phyloP scores from a whole-genome alignment of 2,329 filamentous ascomycete genomes.

The Esteya vermicola region DNA sequence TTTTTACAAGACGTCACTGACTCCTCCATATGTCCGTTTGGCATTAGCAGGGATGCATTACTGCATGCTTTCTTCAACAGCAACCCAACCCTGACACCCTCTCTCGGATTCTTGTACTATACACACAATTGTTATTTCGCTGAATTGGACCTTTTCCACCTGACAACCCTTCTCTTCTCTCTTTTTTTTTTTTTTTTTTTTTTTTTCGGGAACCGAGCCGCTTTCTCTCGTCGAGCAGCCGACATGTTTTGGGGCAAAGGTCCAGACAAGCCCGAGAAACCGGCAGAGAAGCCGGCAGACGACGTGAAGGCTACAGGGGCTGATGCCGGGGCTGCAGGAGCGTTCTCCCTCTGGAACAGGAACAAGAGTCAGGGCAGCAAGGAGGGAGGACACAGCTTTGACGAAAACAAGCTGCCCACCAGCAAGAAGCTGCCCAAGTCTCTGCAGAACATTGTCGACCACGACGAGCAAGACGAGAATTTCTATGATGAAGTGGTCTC shows the following conservation, averaged over 20 bases:
- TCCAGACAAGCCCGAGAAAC: conserved; percentile 15
- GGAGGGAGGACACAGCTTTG: conserved; percentile 14
- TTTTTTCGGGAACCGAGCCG: no score
- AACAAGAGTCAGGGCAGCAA: conserved; percentile 1
- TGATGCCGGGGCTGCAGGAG: no score
- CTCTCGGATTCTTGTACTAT: no score
- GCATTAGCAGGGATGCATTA: neutral
- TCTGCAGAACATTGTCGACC: conserved; percentile 45
- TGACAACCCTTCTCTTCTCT: neutral
- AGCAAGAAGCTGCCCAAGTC: conserved; percentile 35
- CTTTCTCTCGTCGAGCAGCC: no score
- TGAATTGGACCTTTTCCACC: neutral
- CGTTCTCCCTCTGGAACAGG: neutral
- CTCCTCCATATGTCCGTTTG: no score
- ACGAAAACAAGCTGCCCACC: conserved; percentile 31
- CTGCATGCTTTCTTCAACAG: no score
- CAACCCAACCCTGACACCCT: no score
- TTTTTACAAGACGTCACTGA: no score
- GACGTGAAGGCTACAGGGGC: conserved; percentile 16
- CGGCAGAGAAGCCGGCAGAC: conserved; percentile 10
- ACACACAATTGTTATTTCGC: no score
- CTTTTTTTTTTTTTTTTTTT: no score
- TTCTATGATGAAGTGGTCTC: conserved; percentile 67
- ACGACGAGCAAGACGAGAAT: conserved; percentile 49
- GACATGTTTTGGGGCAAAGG: conserved; percentile 27